Conservation (phyloP, 2,329 filamentous ascomycete species). For the Beauveria varroae region DNA sequence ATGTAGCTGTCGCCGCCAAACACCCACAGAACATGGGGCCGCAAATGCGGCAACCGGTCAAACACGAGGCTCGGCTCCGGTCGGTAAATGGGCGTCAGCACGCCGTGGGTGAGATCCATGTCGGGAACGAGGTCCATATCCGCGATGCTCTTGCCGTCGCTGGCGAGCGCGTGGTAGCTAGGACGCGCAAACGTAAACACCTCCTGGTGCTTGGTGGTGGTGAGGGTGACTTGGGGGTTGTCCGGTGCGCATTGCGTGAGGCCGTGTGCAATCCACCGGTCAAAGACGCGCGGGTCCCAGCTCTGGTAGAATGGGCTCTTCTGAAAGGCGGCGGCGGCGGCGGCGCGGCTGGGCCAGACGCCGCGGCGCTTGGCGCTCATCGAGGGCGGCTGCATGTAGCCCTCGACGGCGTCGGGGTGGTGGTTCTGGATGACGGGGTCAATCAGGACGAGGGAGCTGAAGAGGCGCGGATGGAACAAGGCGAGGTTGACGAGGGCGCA, state of each 20-base stretch:
- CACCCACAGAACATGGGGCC: slow-evolving; percentile 61
- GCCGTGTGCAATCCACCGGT: slow-evolving; percentile 55
- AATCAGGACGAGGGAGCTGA: slow-evolving; percentile 68
- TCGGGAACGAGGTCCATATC: slow-evolving; percentile 37
- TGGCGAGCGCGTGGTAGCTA: slow-evolving; percentile 39
- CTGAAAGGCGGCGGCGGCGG: slow-evolving; percentile 59
- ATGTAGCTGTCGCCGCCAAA: slow-evolving; percentile 56
- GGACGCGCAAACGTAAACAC: slow-evolving; percentile 66
- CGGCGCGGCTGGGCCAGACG: slow-evolving; percentile 68
- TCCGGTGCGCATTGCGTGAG: slow-evolving; percentile 52
- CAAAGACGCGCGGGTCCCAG: slow-evolving; percentile 77
- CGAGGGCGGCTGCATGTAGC: slow-evolving; percentile 34
- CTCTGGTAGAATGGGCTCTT: slow-evolving; percentile 63
- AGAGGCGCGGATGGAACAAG: slow-evolving; percentile 71
- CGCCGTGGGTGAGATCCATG: slow-evolving; percentile 32
- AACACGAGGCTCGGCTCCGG: slow-evolving; percentile 54
- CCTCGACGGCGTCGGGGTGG: slow-evolving; percentile 31
- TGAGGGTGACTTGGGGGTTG: slow-evolving; percentile 54
- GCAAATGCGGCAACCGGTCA: slow-evolving; percentile 48
- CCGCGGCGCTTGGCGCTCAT: slow-evolving; percentile 69
- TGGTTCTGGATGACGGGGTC: slow-evolving; percentile 72
- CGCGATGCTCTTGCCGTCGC: slow-evolving; percentile 29
- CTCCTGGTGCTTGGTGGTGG: slow-evolving; percentile 74
- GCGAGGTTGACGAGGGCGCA: slow-evolving; percentile 64
- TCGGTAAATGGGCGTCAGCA: slow-evolving; percentile 54